These are phyloP conservation scores for Stephania yunnanensis DNA, from an alignment of 164 flowering plant species.

Conservation along the genomic window DNA sequence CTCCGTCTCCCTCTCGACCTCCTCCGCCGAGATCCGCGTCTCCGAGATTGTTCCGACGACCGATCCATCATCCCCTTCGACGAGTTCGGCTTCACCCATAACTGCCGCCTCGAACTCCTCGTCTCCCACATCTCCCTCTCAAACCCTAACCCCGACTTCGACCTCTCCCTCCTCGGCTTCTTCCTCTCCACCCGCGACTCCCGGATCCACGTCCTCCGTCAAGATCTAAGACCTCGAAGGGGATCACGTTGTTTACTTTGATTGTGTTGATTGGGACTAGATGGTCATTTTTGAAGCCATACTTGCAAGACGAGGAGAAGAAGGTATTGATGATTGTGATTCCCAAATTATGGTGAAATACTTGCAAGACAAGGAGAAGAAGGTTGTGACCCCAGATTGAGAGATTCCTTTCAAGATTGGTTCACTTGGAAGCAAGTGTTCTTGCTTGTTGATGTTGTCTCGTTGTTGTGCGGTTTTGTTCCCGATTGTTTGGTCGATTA, in stretches of 20 bases:
- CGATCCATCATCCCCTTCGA: conserved; percentile 82
- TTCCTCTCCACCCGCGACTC: conserved; percentile 79
- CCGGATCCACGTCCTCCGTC: conserved; percentile 70
- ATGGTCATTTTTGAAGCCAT: conserved; percentile 92
- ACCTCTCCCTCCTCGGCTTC: conserved; percentile 63
- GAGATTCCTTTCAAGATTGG: conserved; percentile 83
- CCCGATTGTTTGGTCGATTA: conserved; percentile 95
- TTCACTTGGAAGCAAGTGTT: conserved; percentile 84
- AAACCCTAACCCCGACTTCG: conserved; percentile 30
- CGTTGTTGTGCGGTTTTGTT: conserved; percentile 91
- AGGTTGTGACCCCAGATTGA: too few species aligned
- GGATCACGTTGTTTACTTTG: conserved; percentile 64
- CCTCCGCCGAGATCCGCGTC: conserved; percentile 58
- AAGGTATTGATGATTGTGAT: conserved; percentile 92
- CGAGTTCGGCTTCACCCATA: conserved; percentile 84
- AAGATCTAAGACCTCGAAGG: conserved; percentile 64
- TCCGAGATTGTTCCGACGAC: conserved; percentile 52
- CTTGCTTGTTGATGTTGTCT: conserved; percentile 78
- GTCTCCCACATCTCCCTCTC: conserved; percentile 51
- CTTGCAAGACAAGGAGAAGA: too few species aligned
- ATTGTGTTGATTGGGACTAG: conserved; percentile 95
- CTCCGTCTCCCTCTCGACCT: conserved; percentile 16
- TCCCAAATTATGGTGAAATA: conserved; percentile 91
- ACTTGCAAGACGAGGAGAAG: conserved; percentile 84
- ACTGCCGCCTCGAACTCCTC: conserved; percentile 69